Base-by-base conservation (phyloP, 164 flowering plant genomes). In the Vitis cinerea region DNA sequence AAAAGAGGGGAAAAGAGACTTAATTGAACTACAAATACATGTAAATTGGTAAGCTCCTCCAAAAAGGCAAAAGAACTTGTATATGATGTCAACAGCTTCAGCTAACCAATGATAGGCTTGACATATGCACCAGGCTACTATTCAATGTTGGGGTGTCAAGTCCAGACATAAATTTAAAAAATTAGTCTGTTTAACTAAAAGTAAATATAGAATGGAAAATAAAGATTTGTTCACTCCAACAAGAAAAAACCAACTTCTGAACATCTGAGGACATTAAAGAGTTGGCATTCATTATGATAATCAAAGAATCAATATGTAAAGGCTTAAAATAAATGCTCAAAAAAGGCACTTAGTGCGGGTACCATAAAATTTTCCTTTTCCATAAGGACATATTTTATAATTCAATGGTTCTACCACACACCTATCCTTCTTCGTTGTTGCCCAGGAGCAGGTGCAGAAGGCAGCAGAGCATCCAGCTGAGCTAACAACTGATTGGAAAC, bases 371-470 rank as follows among this genome's bases (percentile, higher is more conserved):
- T 31, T 31, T 31, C 44, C 17, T 8, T 50, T 12, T 47, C 48
- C 63, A 64, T 23, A 60, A 71, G 4, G 59, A 17, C 14, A 23
- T 63, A 63, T 14, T 13, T 29, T 30, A 31, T 15, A 63, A 44
- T 16, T 51, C 19, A 51, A 10, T 64, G 70, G 29, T 16, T 70
- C 29, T 62, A 55, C 50, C 50, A 72, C 81, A 59, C 58, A 90
- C 99, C 98, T 76, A 85, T 82, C 77, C 86, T 87, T 77, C 90
- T 87, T 67, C 94, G 81, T 66, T 80, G 94, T 62, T 84, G 91
- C 63, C 87, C 88, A 30, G 82, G 76, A 77, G 44, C 2, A 37
- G 86, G 85, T 71, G 89, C 98, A 74, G 92, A 74, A 29, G 92
- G 97, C 59, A 91, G 67, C 47, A 91, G 61, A 72, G 82, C 68